These are phyloP conservation scores for Fusarium compactum DNA, from an alignment of 2,329 filamentous ascomycete genomes.

Conservation along the genomic window DNA sequence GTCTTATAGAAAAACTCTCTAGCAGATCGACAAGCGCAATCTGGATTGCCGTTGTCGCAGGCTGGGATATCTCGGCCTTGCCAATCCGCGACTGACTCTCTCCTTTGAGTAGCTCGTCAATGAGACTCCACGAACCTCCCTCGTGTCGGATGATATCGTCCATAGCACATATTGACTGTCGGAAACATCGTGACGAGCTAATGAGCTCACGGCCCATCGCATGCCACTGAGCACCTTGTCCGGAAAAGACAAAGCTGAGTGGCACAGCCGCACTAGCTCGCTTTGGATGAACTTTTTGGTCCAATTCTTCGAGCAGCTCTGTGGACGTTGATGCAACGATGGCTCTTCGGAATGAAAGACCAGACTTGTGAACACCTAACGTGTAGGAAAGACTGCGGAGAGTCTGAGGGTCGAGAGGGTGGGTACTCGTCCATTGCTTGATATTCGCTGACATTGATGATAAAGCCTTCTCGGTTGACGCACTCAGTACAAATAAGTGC, in stretches of 20 bases:
- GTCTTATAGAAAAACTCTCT: neutral
- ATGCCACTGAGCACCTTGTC: slow-evolving; percentile 11
- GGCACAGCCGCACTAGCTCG: neutral
- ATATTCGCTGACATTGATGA: neutral
- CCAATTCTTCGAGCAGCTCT: neutral
- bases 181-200: neutral
- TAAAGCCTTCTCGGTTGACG: slow-evolving; percentile 9
- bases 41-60: slow-evolving; percentile 6
- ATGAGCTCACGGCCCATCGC: slow-evolving; percentile 5
- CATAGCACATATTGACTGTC: slow-evolving; percentile 1
- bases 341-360: neutral
- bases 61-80: slow-evolving; percentile 5
- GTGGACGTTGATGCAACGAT: neutral
- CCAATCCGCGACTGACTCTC: neutral
- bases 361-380: neutral
- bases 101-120: neutral
- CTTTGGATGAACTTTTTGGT: neutral
- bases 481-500: neutral
- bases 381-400: neutral
- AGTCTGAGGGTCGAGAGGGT: neutral
- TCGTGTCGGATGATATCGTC: neutral
- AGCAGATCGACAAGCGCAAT: slow-evolving; percentile 10
- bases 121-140: neutral
- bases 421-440: neutral
- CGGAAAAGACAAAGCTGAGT: slow-evolving; percentile 4